Conservation (phyloP, 140 eudicot species). For the Bidens hawaiensis region DNA sequence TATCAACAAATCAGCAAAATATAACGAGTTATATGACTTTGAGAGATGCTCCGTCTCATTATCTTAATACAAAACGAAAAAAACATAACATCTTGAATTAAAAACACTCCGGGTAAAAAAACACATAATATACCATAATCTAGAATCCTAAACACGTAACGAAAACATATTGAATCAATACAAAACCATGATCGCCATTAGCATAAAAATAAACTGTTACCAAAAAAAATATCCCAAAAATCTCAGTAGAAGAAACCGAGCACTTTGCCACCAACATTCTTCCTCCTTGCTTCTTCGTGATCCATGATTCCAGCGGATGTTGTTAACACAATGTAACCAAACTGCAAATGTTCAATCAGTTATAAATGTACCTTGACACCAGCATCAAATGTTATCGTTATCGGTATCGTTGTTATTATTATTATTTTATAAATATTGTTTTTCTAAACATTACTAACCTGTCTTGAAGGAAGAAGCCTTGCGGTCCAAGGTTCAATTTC, state of each 20-base stretch:
- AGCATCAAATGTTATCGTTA: no score
- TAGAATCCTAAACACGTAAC: background rate
- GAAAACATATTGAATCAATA: background rate
- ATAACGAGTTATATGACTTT: background rate
- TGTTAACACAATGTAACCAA: conserved; percentile 65
- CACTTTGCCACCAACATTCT: conserved; percentile 70
- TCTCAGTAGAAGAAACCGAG: conserved; percentile 61
- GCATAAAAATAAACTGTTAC: conserved; percentile 11
- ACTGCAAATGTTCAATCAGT: conserved; percentile 37
- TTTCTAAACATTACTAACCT: conserved; percentile 24
- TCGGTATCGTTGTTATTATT: no score
- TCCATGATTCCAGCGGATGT: conserved; percentile 83
- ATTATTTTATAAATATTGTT: background rate
- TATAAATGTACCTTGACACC: no score
- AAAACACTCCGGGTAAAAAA: background rate
- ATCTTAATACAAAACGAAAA: background rate
- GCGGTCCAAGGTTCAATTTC: conserved; percentile 11
- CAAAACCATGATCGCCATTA: conserved; percentile 14
- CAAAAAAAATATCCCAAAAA: background rate
- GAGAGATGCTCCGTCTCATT: background rate
- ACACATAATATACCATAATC: background rate
- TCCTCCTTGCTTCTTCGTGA: conserved; percentile 71
- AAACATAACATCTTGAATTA: background rate
- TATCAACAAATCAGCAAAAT: background rate
- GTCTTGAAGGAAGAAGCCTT: conserved; percentile 62